Percentiles rank a stretch among this genome's conserved stretches.
Evolutionary conservation across 768 basidiomycete genomes (phyloP).

Genomic region (Agrocybe pediades): DNA sequence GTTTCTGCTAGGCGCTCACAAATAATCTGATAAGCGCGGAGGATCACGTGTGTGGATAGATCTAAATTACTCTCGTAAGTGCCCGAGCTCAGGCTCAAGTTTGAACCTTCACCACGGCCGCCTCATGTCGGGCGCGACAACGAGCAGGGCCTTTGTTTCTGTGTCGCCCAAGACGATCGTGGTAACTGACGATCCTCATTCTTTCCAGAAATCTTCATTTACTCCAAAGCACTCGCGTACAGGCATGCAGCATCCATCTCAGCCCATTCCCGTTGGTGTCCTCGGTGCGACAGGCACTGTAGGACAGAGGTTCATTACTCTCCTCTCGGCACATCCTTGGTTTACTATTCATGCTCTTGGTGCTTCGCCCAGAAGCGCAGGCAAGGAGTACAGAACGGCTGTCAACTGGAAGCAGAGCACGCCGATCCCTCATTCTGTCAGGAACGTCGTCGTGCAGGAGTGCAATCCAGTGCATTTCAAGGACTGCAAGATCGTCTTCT

Average conservation of each 20-base stretch:
- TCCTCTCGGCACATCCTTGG: slow-evolving; percentile 88
- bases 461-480: slow-evolving; percentile 78
- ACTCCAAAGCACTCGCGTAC: slow-evolving; percentile 34
- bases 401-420: slow-evolving; percentile 87
- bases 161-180: slow-evolving; percentile 10
- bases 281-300: slow-evolving; percentile 93
- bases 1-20: background rate
- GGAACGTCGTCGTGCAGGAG: slow-evolving; percentile 66
- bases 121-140: slow-evolving; percentile 5
- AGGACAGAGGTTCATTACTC: slow-evolving; percentile 91
- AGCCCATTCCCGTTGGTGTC: slow-evolving; percentile 60
- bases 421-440: slow-evolving; percentile 68
- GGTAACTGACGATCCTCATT: slow-evolving; percentile 26
- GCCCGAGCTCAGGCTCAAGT: background rate
- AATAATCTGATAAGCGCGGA: slow-evolving; percentile 10
- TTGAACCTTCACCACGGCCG: background rate
- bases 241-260: slow-evolving; percentile 29
- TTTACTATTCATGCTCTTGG: slow-evolving; percentile 87
- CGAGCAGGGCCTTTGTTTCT: too few relatives aligned
- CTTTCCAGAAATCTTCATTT: slow-evolving; percentile 24
- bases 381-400: slow-evolving; percentile 73
- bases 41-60: slow-evolving; percentile 7
- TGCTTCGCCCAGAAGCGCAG: slow-evolving; percentile 86
- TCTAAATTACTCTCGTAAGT: slow-evolving; percentile 5
- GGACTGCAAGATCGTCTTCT: slow-evolving; percentile 88